A percentile compares a stretch with the other conserved stretches of the same genome.
Conservation (phyloP, 2,329 filamentous ascomycete genomes). For the Verticillium zaregamsianum region DNA sequence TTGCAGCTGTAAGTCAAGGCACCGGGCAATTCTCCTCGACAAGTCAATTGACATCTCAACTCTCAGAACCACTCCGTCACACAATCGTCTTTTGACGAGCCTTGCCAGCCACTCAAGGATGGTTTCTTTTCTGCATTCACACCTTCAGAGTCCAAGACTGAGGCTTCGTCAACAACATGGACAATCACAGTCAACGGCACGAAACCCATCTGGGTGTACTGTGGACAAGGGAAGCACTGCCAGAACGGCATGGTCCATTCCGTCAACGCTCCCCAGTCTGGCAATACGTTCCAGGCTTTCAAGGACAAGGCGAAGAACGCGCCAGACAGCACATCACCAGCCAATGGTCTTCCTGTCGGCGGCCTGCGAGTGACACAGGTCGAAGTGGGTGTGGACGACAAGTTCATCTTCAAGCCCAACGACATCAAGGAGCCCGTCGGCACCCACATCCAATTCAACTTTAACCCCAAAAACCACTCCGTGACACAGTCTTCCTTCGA, state of each 20-base stretch:
- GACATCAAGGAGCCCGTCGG: constrained; percentile 47
- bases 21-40: not conserved
- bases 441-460: constrained; percentile 40
- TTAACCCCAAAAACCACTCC: constrained; percentile 53
- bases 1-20: constrained; percentile 22
- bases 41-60: not conserved
- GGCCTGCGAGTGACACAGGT: constrained; percentile 27
- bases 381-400: constrained; percentile 25
- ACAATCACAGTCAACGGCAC: constrained; percentile 56
- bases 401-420: constrained; percentile 42
- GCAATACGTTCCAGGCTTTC: constrained; percentile 31
- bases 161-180: constrained; percentile 43
- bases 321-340: constrained; percentile 22
- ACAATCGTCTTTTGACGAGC: constrained; percentile 69
- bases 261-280: constrained; percentile 28
- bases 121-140: constrained; percentile 68
- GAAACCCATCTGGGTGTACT: constrained; percentile 76
- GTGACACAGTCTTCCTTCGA: constrained; percentile 57
- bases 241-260: constrained; percentile 60
- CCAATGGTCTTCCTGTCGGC: constrained; percentile 22
- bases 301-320: constrained; percentile 22
- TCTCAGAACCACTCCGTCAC: constrained; percentile 70
- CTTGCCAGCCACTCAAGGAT: constrained; percentile 56
- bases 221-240: constrained; percentile 70
- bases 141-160: constrained; percentile 42